Percentiles rank a stretch among this genome's conserved stretches.
Evolutionary conservation across 2,329 filamentous ascomycete genomes (phyloP).

Genomic region (Tolypocladium ophioglossoides): DNA sequence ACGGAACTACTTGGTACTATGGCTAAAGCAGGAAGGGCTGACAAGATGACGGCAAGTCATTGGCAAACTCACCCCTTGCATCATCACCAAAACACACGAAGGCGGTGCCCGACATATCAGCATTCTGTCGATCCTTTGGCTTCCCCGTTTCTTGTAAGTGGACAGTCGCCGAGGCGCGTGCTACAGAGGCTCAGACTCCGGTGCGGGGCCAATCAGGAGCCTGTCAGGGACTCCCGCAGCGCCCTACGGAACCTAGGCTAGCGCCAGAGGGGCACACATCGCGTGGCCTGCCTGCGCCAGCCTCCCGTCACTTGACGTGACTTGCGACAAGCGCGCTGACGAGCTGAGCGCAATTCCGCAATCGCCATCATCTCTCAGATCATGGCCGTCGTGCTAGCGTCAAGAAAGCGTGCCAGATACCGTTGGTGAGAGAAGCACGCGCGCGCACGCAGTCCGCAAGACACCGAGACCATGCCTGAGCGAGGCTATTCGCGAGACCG

Average conservation of each 20-base stretch:
- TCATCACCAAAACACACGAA: not conserved
- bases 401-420: not conserved
- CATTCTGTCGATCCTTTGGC: not conserved
- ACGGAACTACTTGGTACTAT: not conserved
- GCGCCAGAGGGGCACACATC: not conserved
- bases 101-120: not conserved
- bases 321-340: not conserved
- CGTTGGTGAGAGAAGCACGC: not conserved
- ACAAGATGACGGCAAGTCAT: not conserved
- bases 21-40: not conserved
- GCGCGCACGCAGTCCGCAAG: not conserved
- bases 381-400: not conserved
- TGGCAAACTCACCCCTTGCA: not conserved
- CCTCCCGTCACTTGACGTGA: not conserved
- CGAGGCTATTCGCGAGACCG: slow-evolving; percentile 7
- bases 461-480: slow-evolving; percentile 3
- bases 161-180: not conserved
- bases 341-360: not conserved
- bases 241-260: not conserved
- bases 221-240: not conserved
- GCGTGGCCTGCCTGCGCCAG: not conserved
- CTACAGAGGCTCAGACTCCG: not conserved
- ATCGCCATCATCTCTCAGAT: not conserved
- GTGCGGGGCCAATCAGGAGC: not conserved
- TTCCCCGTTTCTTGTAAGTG: too few species aligned